Conservation (phyloP, 768 basidiomycete species). For the Phaeolepiota aurea region DNA sequence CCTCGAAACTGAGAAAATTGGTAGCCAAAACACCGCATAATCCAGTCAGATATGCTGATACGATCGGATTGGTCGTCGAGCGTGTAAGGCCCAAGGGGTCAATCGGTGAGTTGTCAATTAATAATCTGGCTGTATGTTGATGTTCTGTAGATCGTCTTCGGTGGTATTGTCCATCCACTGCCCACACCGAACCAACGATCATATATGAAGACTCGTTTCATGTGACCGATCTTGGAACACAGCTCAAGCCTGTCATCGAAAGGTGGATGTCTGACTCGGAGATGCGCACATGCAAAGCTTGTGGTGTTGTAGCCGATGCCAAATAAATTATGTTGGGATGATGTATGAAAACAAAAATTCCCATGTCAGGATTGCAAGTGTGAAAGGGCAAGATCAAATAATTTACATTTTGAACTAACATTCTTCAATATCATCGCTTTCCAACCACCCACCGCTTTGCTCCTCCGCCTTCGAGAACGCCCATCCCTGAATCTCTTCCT, state of each 20-base stretch:
- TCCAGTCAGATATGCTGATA: constrained; percentile 84
- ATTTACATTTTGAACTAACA: no score
- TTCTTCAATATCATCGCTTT: constrained; percentile 53
- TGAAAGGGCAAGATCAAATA: no score
- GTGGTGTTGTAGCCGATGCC: constrained; percentile 42
- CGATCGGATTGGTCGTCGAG: constrained; percentile 89
- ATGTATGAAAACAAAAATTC: no score
- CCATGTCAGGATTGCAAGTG: no score
- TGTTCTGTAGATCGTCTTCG: constrained; percentile 64
- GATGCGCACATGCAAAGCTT: constrained; percentile 61
- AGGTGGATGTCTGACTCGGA: constrained; percentile 66
- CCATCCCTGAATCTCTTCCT: constrained; percentile 5
- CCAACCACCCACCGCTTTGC: constrained; percentile 39
- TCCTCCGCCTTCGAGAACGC: constrained; percentile 11
- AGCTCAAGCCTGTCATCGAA: constrained; percentile 87
- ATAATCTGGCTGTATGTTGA: not conserved
- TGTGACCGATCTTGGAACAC: constrained; percentile 84
- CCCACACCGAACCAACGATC: constrained; percentile 36
- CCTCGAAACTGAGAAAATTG: not conserved
- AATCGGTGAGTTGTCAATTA: constrained; percentile 40
- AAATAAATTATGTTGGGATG: constrained; percentile 15
- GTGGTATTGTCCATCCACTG: constrained; percentile 77
- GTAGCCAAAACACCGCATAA: constrained; percentile 94
- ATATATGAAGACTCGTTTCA: constrained; percentile 72
- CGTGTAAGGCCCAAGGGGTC: constrained; percentile 69